Evolutionary conservation across 2,329 filamentous ascomycete genomes (phyloP), one percentile per base, ranked within the genome.

Genomic region (Epichloe typhina): DNA sequence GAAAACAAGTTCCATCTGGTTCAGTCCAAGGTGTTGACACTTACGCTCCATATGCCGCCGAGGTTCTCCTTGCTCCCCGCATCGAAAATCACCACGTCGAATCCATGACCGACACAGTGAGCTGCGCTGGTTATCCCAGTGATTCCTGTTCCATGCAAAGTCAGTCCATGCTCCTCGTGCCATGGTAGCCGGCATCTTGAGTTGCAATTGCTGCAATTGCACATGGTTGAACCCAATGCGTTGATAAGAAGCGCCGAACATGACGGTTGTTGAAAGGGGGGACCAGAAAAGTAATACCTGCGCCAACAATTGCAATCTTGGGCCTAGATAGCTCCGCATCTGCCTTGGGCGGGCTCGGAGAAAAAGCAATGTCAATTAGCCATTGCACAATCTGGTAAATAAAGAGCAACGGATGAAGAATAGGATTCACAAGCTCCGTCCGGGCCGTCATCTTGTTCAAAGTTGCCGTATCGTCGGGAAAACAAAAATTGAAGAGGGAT

Each of bases 31-130:
- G 11, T 6, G 5, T 41, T 2, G 23, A 26, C 26, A 5, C 79
- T 63, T 68, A 85, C 82, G 61, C 81, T 87, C 86, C 87, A 91
- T 36, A 91, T 91, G 0, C 87, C 87, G 15, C 86, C 86, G 0
- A 94, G 64, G 23, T 79, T 73, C 15, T 85, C 75, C 55, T 80
- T 72, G 4, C 73, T 66, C 1, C 84, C 84, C 7, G 80, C 78
- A 62, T 94, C 88, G 56, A 94, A 94, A 39, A 94, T 78, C 19
- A 77, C 75, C 6, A 88, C 84, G 55, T 93, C 86, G 57, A 91
- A 91, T 43, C 87, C 87, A 77, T 93, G 86, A 2, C 88, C 88
- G 37, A 90, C 80, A 61, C 86, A 89, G 63, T 94, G 88, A 1
- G 86, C 81, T 0, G 88, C 88, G 7, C 86, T 80, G 1, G 86